Evolutionary conservation across 2,329 filamentous ascomycete genomes (phyloP).

Genomic region (Microdochium nivale): DNA sequence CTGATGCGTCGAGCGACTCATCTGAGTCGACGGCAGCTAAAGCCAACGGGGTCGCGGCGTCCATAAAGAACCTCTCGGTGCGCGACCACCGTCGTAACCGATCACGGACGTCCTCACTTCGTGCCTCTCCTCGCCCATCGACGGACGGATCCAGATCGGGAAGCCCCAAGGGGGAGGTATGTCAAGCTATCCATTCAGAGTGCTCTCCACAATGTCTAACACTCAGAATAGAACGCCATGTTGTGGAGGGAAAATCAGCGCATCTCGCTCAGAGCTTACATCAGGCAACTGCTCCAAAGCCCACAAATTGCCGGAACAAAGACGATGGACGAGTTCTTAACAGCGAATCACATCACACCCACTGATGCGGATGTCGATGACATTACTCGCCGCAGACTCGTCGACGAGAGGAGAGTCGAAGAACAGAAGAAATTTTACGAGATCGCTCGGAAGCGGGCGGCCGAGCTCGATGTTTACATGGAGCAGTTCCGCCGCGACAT

Average conservation of each 20-base stretch:
- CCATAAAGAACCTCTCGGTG: slow-evolving; percentile 32
- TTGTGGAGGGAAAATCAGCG: slow-evolving; percentile 84
- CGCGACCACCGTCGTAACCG: slow-evolving; percentile 29
- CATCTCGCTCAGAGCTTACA: slow-evolving; percentile 81
- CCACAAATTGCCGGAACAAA: slow-evolving; percentile 74
- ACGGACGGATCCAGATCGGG: slow-evolving; percentile 30
- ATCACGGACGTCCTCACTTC: slow-evolving; percentile 23
- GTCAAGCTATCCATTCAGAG: slow-evolving; percentile 1
- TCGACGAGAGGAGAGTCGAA: slow-evolving; percentile 82
- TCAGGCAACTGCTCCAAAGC: slow-evolving; percentile 80
- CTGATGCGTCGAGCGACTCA: slow-evolving; percentile 61
- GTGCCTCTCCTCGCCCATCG: slow-evolving; percentile 31
- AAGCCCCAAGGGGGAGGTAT: slow-evolving; percentile 20
- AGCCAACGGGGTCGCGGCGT: slow-evolving; percentile 18
- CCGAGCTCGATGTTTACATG: slow-evolving; percentile 96
- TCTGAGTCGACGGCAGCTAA: slow-evolving; percentile 56
- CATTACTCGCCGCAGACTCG: slow-evolving; percentile 66
- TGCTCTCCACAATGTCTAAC: not conserved
- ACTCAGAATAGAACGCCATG: slow-evolving; percentile 35
- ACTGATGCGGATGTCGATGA: slow-evolving; percentile 80
- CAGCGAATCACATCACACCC: slow-evolving; percentile 59
- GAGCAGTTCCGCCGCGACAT: slow-evolving; percentile 71
- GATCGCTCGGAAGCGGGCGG: slow-evolving; percentile 80
- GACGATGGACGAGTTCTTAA: slow-evolving; percentile 79
- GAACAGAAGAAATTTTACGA: slow-evolving; percentile 95